These are phyloP conservation scores for Cucurbita maxima DNA, from an alignment of 306 rosid genomes.

Conservation along the genomic window DNA sequence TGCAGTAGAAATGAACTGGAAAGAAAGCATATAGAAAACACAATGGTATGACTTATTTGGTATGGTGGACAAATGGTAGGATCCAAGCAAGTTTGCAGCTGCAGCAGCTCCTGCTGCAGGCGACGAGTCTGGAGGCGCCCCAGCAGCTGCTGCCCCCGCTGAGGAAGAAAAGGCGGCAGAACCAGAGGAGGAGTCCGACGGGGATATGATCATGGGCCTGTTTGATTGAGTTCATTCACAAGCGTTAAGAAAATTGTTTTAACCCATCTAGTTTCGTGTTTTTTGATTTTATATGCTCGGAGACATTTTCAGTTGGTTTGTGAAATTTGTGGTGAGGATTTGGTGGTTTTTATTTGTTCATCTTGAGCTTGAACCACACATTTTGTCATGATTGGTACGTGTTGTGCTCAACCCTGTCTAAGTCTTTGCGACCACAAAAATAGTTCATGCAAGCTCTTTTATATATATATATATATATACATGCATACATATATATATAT, in stretches of 20 bases:
- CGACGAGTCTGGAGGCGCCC: background rate
- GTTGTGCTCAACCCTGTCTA: background rate
- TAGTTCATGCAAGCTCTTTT: background rate
- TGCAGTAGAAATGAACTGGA: background rate
- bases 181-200: slow-evolving; percentile 40
- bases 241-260: background rate
- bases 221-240: slow-evolving; percentile 7
- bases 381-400: background rate
- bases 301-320: background rate
- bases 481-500: too few relatives aligned
- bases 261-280: background rate
- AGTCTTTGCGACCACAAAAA: background rate
- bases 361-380: background rate
- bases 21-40: background rate
- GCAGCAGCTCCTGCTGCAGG: slow-evolving; percentile 16
- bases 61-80: slow-evolving; percentile 8
- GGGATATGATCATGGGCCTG: slow-evolving; percentile 29
- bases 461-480: background rate
- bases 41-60: background rate
- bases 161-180: slow-evolving; percentile 53
- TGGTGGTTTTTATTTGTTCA: background rate
- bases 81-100: slow-evolving; percentile 32
- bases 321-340: background rate
- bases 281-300: background rate
- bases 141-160: slow-evolving; percentile 17